Percentiles rank a stretch among this genome's conserved stretches.
Conservation (phyloP, 768 basidiomycete genomes). For the Calocera viscosa region DNA sequence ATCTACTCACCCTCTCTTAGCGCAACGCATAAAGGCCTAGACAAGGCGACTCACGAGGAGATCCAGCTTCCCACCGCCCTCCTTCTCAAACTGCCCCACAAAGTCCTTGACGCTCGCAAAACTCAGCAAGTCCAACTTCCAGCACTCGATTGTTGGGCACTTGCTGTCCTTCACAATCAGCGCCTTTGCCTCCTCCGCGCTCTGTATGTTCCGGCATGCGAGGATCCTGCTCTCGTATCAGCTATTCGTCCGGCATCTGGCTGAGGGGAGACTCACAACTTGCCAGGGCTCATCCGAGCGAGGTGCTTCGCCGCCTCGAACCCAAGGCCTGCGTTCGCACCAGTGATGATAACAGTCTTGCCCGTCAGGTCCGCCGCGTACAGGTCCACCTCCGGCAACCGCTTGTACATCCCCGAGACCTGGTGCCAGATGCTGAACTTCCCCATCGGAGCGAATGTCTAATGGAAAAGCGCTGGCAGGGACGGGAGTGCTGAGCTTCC, state of each 20-base stretch:
- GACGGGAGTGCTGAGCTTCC: too few relatives aligned
- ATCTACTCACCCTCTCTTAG: not conserved
- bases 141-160: slow-evolving; percentile 6
- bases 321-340: slow-evolving; percentile 15
- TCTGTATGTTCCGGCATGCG: not conserved
- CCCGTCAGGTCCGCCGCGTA: slow-evolving; percentile 10
- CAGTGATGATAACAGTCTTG: slow-evolving; percentile 16
- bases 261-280: not conserved
- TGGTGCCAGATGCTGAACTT: not conserved
- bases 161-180: not conserved
- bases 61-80: slow-evolving; percentile 26
- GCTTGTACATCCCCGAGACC: not conserved
- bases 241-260: too few relatives aligned
- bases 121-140: slow-evolving; percentile 11
- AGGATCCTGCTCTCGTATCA: not conserved
- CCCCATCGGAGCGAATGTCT: not conserved
- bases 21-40: not conserved
- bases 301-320: slow-evolving; percentile 12
- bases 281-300: not conserved
- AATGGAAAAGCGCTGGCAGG: too few relatives aligned
- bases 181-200: not conserved
- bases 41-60: slow-evolving; percentile 26
- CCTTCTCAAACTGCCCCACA: slow-evolving; percentile 11
- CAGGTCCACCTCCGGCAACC: not conserved
- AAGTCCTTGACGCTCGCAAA: slow-evolving; percentile 12